Evolutionary conservation across 2,329 filamentous ascomycete species (phyloP), one percentile per base, ranked within the genome.

Genomic region (Lachnellula suecica): DNA sequence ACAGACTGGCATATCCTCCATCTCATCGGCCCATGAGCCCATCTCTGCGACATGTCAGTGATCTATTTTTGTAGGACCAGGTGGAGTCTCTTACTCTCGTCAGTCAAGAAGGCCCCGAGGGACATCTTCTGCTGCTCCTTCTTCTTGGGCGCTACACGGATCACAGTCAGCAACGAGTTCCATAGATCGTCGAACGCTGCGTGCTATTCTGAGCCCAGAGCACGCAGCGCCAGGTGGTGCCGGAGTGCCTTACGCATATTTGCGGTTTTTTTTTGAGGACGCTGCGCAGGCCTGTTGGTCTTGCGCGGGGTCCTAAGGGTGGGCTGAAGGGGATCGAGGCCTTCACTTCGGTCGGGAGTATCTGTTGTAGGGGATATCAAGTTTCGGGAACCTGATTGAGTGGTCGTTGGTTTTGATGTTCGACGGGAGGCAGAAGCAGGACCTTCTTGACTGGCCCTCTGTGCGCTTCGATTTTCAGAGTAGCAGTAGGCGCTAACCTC

Each of bases 1-100:
- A 69, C 67, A 67, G 60, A 68, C 64, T 63, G 67, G 67, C 62
- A 66, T 68, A 59, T 96, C 91, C 74, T 99, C 94, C 77, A 99
- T 96, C 72, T 99, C 94, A 76, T 99, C 95, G 67, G 94, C 94
- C 94, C 94, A 99, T 64, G 94, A 97, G 70, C 93, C 91, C 69
- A 87, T 80, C 67, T 82, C 85, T 88, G 67, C 46, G 47, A 58
- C 50, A 59, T 58, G 56, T 66, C 56, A 68, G 62, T 59, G 42
- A 63, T 78, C 60, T 74, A 76, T 78, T 49, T 44, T 54, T 52
- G 53, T 25, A 27, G 54, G 69, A 63, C 58, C 49, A 29, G 40
- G 31, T 38, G 29, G 24, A 34, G 45, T 45, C 46, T 79, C 90
- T 75, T 82, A 97, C 93, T 87, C 74, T 91, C 83, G 74, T 97